Evolutionary conservation across 148 eudicot genomes (phyloP).

Genomic region (Selenicereus undatus): DNA sequence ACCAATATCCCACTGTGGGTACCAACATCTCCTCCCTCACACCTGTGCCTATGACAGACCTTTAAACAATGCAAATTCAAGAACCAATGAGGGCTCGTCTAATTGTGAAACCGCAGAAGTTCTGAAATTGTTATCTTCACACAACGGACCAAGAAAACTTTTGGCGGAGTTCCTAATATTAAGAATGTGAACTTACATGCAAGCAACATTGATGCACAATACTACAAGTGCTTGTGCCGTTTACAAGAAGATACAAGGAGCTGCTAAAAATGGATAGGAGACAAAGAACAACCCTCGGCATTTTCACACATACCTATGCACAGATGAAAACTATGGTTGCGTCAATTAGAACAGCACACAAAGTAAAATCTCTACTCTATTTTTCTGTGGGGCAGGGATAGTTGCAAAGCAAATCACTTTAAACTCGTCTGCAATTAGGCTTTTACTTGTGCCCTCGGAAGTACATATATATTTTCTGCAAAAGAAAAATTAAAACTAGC

Average conservation of each 20-base stretch:
- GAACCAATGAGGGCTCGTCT: no score
- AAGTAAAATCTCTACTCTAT: background rate
- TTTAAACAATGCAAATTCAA: no score
- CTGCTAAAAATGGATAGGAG: background rate
- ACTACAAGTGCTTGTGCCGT: background rate
- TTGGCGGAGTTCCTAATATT: background rate
- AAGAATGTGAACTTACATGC: background rate
- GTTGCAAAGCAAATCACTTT: slow-evolving; percentile 13
- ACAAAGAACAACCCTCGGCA: background rate
- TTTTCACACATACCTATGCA: slow-evolving; percentile 31
- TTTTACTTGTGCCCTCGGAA: slow-evolving; percentile 62
- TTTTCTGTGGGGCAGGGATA: background rate
- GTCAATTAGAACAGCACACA: background rate
- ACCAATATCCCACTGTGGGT: no score
- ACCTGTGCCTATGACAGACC: no score
- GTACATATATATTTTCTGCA: slow-evolving; percentile 72
- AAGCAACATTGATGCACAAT: background rate
- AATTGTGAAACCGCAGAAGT: no score
- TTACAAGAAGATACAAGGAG: slow-evolving; percentile 11
- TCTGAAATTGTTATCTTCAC: no score
- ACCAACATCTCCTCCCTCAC: no score
- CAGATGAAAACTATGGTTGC: slow-evolving; percentile 22
- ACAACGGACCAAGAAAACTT: no score
- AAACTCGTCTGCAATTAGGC: slow-evolving; percentile 17
- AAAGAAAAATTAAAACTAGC: background rate